Percentiles rank a stretch among this genome's conserved stretches.
These are phyloP conservation scores for Lactarius psammicola DNA, from an alignment of 768 basidiomycete genomes.

Conservation along the genomic window DNA sequence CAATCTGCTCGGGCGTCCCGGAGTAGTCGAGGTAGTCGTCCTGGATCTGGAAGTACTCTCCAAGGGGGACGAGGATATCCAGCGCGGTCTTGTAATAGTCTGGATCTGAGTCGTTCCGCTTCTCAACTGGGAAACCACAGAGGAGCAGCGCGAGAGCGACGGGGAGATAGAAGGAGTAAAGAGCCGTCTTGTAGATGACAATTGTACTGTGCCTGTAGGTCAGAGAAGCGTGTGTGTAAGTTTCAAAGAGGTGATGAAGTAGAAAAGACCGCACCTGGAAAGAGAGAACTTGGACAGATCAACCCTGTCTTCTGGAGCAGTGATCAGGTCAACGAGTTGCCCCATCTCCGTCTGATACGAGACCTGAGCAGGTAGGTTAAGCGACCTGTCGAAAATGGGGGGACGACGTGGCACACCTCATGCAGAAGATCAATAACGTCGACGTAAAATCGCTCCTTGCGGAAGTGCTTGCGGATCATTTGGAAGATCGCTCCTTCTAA, in stretches of 20 bases:
- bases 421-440: conserved; percentile 91
- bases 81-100: conserved; percentile 71
- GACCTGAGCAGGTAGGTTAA: conserved; percentile 35
- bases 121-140: conserved; percentile 56
- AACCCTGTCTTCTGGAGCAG: conserved; percentile 86
- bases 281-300: conserved; percentile 88
- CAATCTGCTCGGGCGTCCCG: conserved; percentile 85
- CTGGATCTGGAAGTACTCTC: conserved; percentile 98
- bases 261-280: conserved; percentile 53
- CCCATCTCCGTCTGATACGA: conserved; percentile 95
- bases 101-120: conserved; percentile 44
- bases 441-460: conserved; percentile 75
- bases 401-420: conserved; percentile 49
- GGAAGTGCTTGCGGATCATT: conserved; percentile 86
- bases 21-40: conserved; percentile 96
- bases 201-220: conserved; percentile 76
- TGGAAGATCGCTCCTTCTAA: conserved; percentile 92
- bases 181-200: conserved; percentile 96
- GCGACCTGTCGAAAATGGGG: neutral
- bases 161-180: conserved; percentile 98
- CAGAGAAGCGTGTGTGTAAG: neutral
- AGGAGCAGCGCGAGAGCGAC: conserved; percentile 92
- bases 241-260: neutral
- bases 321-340: conserved; percentile 93
- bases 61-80: conserved; percentile 84